Conservation (phyloP, 257 asterid species). For the Solanum sparsipilum region DNA sequence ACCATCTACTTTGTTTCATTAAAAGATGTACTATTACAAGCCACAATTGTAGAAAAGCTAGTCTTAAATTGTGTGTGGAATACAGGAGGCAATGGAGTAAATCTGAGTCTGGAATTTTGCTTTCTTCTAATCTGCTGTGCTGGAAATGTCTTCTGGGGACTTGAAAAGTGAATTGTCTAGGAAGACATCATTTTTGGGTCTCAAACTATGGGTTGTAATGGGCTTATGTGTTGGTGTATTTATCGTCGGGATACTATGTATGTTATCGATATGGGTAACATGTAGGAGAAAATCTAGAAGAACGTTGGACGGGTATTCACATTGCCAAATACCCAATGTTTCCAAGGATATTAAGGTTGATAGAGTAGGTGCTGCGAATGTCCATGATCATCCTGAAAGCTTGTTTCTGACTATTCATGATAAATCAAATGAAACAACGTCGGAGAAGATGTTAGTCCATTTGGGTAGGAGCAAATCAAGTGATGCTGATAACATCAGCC, state of each 20-base stretch:
- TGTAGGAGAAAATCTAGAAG: constrained; percentile 59
- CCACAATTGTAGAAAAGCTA: neutral
- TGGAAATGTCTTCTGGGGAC: constrained; percentile 50
- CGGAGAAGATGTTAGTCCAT: constrained; percentile 62
- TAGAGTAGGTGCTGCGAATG: constrained; percentile 37
- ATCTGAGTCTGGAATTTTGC: neutral
- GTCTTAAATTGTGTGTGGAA: constrained; percentile 13
- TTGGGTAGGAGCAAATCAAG: constrained; percentile 69
- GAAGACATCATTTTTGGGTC: constrained; percentile 47
- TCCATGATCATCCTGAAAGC: constrained; percentile 35
- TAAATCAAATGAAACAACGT: constrained; percentile 44
- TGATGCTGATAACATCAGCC: constrained; percentile 76
- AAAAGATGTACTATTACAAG: neutral
- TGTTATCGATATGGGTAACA: constrained; percentile 61
- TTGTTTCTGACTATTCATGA: constrained; percentile 42
- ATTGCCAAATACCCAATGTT: constrained; percentile 54
- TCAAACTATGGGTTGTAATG: constrained; percentile 80
- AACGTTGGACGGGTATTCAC: constrained; percentile 37
- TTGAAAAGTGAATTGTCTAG: constrained; percentile 48
- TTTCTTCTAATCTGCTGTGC: neutral
- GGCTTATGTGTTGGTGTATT: constrained; percentile 70
- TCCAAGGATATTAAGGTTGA: constrained; percentile 84
- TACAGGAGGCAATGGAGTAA: constrained; percentile 45
- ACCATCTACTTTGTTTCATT: neutral
- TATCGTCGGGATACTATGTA: constrained; percentile 58